Evolutionary conservation across 495 filamentous ascomycete species (phyloP), one percentile per base, ranked within the genome.

Genomic region (Pyrenula aspistea): DNA sequence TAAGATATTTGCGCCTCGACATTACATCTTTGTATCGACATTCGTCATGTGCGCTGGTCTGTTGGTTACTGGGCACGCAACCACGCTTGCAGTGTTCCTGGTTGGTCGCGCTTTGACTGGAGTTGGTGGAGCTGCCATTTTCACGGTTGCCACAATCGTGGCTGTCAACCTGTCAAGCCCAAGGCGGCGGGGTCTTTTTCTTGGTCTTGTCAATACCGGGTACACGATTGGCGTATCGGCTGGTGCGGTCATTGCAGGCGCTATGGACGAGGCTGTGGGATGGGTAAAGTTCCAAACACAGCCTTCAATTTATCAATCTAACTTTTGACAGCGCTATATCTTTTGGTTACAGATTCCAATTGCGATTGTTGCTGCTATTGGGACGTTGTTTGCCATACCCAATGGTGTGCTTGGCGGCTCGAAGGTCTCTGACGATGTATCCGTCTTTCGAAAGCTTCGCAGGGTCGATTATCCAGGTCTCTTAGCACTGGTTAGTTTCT

Each of bases 391-490:
- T 19, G 78, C 78, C 55, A 81, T 87, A 51, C 83, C 83, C 0
- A 65, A 60, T 0, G 67, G 59, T 55, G 68, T 69, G 55, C 63
- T 63, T 36, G 62, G 69, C 56, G 65, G 53, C 50, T 58, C 65
- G 42, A 42, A 42, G 15, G 25, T 49, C 53, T 55, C 49, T 57
- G 59, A 62, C 58, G 22, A 53, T 57, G 54, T 8, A 8, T 56
- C 73, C 25, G 56, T 75, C 21, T 31, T 63, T 2, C 62, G 67
- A 10, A 86, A 81, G 53, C 70, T 90, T 2, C 75, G 75, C 2
- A 64, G 74, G 1, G 73, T 91, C 20, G 87, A 91, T 62, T 91
- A 90, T 63, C 72, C 77, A 1, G 86, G 86, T 12, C 80, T 82
- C 22, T 2, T 83, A 1, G 71, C 81, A 20, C 68, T 89, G 60